phyloP scores from a whole-genome alignment of 768 basidiomycete species.

The Ephemerocybe angulata region DNA sequence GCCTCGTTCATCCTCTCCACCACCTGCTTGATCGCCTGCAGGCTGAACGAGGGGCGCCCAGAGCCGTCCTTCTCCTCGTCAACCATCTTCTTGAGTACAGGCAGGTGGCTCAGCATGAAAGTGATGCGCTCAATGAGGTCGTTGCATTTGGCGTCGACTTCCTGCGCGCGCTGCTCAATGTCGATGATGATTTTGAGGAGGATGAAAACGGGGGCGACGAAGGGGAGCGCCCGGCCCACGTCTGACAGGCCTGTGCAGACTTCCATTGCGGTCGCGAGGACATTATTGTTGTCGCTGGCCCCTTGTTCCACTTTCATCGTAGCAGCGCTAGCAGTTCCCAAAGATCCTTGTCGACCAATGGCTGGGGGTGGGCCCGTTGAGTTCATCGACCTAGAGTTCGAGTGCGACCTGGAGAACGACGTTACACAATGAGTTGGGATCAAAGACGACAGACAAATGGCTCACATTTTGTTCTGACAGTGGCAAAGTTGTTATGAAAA shows the following conservation, averaged over 20 bases:
- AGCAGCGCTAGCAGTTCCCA: no score
- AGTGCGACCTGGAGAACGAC: no score
- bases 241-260: constrained; percentile 31
- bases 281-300: constrained; percentile 13
- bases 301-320: no score
- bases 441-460: no score
- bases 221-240: constrained; percentile 33
- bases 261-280: constrained; percentile 27
- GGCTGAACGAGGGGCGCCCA: constrained; percentile 15
- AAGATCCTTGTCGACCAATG: no score
- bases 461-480: no score
- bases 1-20: constrained; percentile 37
- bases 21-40: constrained; percentile 32
- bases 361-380: no score
- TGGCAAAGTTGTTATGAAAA: no score
- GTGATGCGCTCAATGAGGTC: constrained; percentile 40
- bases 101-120: constrained; percentile 40
- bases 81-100: constrained; percentile 27
- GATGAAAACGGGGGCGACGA: constrained; percentile 37
- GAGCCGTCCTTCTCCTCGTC: neutral
- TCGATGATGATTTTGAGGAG: constrained; percentile 39
- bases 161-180: constrained; percentile 32
- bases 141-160: constrained; percentile 37
- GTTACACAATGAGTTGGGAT: no score
- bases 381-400: no score